Conservation (phyloP, 2,329 filamentous ascomycete species). For the Zalaria sp. region DNA sequence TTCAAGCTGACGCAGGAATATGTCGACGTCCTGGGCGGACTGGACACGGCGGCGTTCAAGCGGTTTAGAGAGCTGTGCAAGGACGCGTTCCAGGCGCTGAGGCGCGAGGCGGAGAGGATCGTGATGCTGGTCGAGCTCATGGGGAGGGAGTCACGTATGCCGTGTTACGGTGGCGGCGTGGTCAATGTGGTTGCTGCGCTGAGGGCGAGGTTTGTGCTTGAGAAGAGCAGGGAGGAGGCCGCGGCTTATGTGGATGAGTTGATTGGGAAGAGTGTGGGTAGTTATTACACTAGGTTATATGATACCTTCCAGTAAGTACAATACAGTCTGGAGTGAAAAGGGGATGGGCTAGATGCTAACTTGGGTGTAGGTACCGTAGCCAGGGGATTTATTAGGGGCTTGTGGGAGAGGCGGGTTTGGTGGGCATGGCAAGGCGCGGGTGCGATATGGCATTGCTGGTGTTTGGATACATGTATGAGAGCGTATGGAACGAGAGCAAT, state of each 20-base stretch:
- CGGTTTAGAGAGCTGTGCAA: slow-evolving; percentile 71
- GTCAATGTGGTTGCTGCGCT: slow-evolving; percentile 54
- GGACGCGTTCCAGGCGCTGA: slow-evolving; percentile 67
- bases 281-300: slow-evolving; percentile 76
- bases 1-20: slow-evolving; percentile 83
- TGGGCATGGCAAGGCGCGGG: too few relatives aligned
- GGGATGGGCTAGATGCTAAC: too few relatives aligned
- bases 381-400: too few relatives aligned
- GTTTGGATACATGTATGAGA: too few relatives aligned
- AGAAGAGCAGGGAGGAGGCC: slow-evolving; percentile 69
- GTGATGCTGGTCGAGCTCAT: slow-evolving; percentile 75
- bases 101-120: slow-evolving; percentile 65
- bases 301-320: slow-evolving; percentile 19
- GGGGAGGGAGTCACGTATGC: slow-evolving; percentile 73
- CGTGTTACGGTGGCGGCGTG: slow-evolving; percentile 66
- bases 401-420: too few relatives aligned
- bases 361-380: too few relatives aligned
- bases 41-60: slow-evolving; percentile 55
- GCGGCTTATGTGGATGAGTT: slow-evolving; percentile 72
- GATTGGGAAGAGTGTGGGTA: slow-evolving; percentile 67
- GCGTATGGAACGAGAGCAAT: too few relatives aligned
- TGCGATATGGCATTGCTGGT: too few relatives aligned
- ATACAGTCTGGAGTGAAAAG: too few relatives aligned
- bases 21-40: slow-evolving; percentile 65
- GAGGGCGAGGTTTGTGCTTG: slow-evolving; percentile 64